Evolutionary conservation across 2,329 filamentous ascomycete species (phyloP), one percentile per base, ranked within the genome.

Genomic region (Teratosphaeria viscida): DNA sequence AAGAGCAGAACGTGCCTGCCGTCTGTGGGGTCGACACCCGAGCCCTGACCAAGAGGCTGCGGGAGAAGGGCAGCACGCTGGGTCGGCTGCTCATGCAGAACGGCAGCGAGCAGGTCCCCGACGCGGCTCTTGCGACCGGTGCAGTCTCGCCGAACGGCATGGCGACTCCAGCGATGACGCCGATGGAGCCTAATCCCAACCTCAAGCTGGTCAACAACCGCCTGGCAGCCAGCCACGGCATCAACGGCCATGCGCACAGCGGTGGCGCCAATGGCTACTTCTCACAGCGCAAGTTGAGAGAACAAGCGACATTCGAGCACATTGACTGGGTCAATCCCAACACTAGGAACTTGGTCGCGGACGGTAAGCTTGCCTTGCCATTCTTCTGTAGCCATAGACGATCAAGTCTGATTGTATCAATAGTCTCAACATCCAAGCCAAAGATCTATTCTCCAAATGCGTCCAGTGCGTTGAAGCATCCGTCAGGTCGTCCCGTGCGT

Each of bases 11-110:
- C 61, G 82, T 99, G 59, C 94, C 94, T 49, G 94, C 92, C 69
- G 91, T 99, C 75, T 94, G 94, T 72, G 94, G 91, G 60, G 87
- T 99, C 62, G 94, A 99, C 77, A 99, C 94, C 53, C 83, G 94
- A 73, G 87, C 89, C 59, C 78, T 99, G 73, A 99, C 94, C 57
- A 96, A 97, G 82, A 88, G 87, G 72, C 96, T 99, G 67, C 85
- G 94, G 68, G 83, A 95, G 70, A 86, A 96, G 75, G 94, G 94
- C 72, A 96, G 91, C 79, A 96, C 97, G 90, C 85, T 97, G 56
- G 94, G 92, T 62, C 88, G 90, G 66, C 84, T 99, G 82, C 81
- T 94, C 64, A 82, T 92, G 60, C 83, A 91, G 75, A 89, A 86
- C 58, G 68, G 76, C 5, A 70, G 71, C 23, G 62, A 67, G 66